Base-by-base conservation (phyloP, 129 eudicot genomes). In the Dittrichia graveolens region DNA sequence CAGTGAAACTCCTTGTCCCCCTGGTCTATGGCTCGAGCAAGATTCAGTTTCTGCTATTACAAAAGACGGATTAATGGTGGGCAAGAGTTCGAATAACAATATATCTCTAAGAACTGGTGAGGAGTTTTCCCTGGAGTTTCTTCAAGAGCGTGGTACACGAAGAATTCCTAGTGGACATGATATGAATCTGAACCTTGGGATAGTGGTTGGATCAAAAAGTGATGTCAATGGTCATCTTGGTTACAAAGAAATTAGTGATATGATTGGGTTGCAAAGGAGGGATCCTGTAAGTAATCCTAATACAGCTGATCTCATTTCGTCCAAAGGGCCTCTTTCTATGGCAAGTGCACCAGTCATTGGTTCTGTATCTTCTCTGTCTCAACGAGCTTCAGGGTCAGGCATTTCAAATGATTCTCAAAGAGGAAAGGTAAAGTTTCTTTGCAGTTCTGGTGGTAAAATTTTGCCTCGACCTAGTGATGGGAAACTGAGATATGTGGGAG, bases 401-500 rank as follows among this genome's bases (percentile, higher is more conserved):
- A 72, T 75, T 65, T 74, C 81, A 9, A 91, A 81, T 42, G 86
- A 79, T 61, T 79, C 86, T 40, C 91, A 86, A 83, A 76, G 85
- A 63, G 88, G 82, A 19, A 92, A 89, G 79, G 79, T 92, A 67
- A 92, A 90, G 84, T 77, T 92, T 71, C 94, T 92, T 14, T 92
- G 96, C 74, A 89, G 97, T 62, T 86, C 89, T 61, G 97, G 91
- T 50, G 97, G 97, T 65, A 89, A 79, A 78, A 72, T 92, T 61
- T 81, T 92, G 85, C 96, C 85, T 18, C 78, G 97, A 40, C 97
- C 97, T 8, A 78, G 94, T 85, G 96, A 92, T 71, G 93, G 89
- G 43, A 89, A 89, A 65, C 82, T 92, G 65, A 89, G 97, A 83
- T 92, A 92, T 62, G 96, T 92, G 47, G 97, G 97, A 57, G 97